A percentile compares a stretch with the other conserved stretches of the same genome.
Evolutionary conservation across 2,329 filamentous ascomycete species (phyloP).

Genomic region (Colletotrichum filicis): DNA sequence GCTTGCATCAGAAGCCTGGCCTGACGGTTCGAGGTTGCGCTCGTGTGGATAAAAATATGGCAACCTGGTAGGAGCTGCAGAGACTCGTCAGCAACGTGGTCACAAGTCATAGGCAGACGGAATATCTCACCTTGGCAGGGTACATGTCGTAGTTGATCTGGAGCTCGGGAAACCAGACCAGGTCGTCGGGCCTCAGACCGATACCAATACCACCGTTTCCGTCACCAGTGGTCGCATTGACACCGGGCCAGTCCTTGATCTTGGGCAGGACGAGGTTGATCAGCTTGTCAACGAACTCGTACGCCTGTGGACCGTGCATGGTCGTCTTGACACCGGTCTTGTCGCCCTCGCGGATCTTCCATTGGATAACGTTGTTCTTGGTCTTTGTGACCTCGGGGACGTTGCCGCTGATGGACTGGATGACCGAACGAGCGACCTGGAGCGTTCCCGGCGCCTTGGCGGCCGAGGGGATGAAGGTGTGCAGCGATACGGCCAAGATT

Average conservation of each 20-base stretch:
- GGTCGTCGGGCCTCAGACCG: slow-evolving; percentile 79
- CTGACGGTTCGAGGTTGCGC: slow-evolving; percentile 86
- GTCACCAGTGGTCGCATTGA: slow-evolving; percentile 76
- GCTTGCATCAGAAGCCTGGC: slow-evolving; percentile 75
- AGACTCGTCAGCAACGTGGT: slow-evolving; percentile 54
- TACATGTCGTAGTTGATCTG: slow-evolving; percentile 91
- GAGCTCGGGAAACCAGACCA: slow-evolving; percentile 91
- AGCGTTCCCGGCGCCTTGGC: slow-evolving; percentile 78
- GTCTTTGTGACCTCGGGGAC: slow-evolving; percentile 77
- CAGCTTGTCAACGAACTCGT: slow-evolving; percentile 90
- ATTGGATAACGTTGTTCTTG: slow-evolving; percentile 77
- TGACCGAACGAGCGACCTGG: slow-evolving; percentile 83
- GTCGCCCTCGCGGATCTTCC: slow-evolving; percentile 78
- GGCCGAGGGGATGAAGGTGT: slow-evolving; percentile 78
- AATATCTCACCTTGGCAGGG: slow-evolving; percentile 53
- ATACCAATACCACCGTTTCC: slow-evolving; percentile 87
- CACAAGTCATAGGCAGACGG: slow-evolving; percentile 55
- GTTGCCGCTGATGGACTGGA: slow-evolving; percentile 87
- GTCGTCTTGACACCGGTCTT: slow-evolving; percentile 81
- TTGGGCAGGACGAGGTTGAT: slow-evolving; percentile 91
- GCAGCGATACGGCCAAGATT: slow-evolving; percentile 83
- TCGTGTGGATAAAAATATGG: slow-evolving; percentile 85
- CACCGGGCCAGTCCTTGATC: slow-evolving; percentile 94
- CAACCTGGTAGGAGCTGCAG: slow-evolving; percentile 81
- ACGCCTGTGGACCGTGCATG: slow-evolving; percentile 82